A percentile compares a stretch with the other conserved stretches of the same genome.
phyloP scores from a whole-genome alignment of 1,284 basidiomycete genomes.

The Afroboletus lepidellus region DNA sequence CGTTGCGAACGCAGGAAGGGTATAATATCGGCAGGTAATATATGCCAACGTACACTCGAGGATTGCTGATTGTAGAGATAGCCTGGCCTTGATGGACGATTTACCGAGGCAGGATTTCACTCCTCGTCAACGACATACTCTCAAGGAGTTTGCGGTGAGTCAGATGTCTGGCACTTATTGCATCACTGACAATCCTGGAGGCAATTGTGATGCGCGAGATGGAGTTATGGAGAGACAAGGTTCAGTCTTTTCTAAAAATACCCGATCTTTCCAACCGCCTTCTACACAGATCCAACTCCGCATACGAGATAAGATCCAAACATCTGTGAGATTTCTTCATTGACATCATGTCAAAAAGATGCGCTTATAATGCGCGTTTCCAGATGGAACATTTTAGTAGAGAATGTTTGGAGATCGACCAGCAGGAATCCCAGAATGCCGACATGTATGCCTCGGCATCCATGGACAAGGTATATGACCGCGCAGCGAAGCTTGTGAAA shows the following conservation, averaged over 20 bases:
- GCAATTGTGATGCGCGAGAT: slow-evolving; percentile 94
- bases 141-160: slow-evolving; percentile 86
- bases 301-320: slow-evolving; percentile 89
- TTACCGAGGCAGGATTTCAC: slow-evolving; percentile 82
- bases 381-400: slow-evolving; percentile 94
- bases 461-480: slow-evolving; percentile 87
- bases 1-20: slow-evolving; percentile 85
- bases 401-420: slow-evolving; percentile 92
- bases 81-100: slow-evolving; percentile 85
- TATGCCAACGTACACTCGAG: slow-evolving; percentile 1
- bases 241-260: slow-evolving; percentile 30
- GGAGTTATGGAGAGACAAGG: slow-evolving; percentile 93
- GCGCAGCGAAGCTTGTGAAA: slow-evolving; percentile 85
- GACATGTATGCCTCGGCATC: slow-evolving; percentile 44
- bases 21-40: slow-evolving; percentile 82
- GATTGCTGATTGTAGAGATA: slow-evolving; percentile 29
- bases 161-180: neutral
- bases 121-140: slow-evolving; percentile 84
- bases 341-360: neutral
- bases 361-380: slow-evolving; percentile 1
- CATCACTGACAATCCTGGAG: slow-evolving; percentile 29
- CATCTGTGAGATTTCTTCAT: slow-evolving; percentile 52
- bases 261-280: neutral
- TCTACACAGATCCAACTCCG: slow-evolving; percentile 75
- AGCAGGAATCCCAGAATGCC: slow-evolving; percentile 39